Conservation (phyloP, 768 basidiomycete species). For the Stropharia rugosoannulata region DNA sequence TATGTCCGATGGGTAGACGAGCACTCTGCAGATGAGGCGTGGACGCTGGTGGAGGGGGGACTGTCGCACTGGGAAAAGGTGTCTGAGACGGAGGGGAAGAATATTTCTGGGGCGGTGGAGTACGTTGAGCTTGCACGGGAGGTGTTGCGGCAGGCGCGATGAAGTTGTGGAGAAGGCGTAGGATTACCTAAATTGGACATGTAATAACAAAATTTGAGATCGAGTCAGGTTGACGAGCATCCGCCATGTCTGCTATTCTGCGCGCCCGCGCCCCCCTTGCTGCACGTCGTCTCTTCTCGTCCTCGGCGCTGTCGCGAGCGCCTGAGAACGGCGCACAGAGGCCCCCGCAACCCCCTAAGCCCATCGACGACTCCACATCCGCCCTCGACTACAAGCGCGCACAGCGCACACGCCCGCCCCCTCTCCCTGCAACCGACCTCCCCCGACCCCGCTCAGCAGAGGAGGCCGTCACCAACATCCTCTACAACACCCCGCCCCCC, state of each 20-base stretch:
- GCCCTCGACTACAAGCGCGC: slow-evolving; percentile 88
- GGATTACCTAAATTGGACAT: slow-evolving; percentile 9
- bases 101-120: slow-evolving; percentile 46
- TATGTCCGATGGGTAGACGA: slow-evolving; percentile 97
- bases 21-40: slow-evolving; percentile 78
- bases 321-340: slow-evolving; percentile 28
- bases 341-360: slow-evolving; percentile 69
- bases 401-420: slow-evolving; percentile 74
- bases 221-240: slow-evolving; percentile 10
- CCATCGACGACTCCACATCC: slow-evolving; percentile 92
- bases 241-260: slow-evolving; percentile 27
- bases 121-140: slow-evolving; percentile 67
- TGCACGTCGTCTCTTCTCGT: slow-evolving; percentile 35
- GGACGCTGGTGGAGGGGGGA: slow-evolving; percentile 78
- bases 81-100: slow-evolving; percentile 54
- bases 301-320: slow-evolving; percentile 26
- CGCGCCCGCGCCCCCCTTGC: slow-evolving; percentile 26
- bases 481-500: slow-evolving; percentile 94
- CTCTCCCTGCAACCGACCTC: slow-evolving; percentile 82
- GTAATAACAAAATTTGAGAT: slow-evolving; percentile 7
- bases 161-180: too few relatives aligned
- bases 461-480: slow-evolving; percentile 95
- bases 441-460: slow-evolving; percentile 84
- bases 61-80: slow-evolving; percentile 78
- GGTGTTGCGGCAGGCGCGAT: slow-evolving; percentile 52